These are phyloP conservation scores for Ceratobasidium sp. DNA, from an alignment of 1,284 basidiomycete genomes.

Conservation along the genomic window DNA sequence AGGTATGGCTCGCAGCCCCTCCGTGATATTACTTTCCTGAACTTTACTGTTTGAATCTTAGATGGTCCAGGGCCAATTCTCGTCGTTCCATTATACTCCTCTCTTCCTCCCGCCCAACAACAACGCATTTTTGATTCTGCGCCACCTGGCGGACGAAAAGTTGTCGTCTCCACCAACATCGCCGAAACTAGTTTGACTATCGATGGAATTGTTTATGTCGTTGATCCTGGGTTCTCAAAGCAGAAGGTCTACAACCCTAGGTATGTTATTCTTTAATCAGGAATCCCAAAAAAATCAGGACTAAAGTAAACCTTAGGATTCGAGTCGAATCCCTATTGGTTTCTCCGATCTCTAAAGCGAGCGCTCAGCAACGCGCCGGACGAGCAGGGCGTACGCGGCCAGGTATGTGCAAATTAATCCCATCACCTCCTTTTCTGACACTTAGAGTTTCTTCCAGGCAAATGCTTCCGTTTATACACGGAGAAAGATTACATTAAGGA, in stretches of 20 bases:
- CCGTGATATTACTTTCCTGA: too few species aligned
- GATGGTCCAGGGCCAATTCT: slow-evolving; percentile 83
- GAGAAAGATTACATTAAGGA: slow-evolving; percentile 97
- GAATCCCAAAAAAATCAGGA: neutral
- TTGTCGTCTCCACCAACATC: slow-evolving; percentile 96
- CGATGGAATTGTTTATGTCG: slow-evolving; percentile 98
- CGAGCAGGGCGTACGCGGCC: slow-evolving; percentile 95
- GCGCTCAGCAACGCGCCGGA: slow-evolving; percentile 94
- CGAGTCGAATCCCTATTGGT: slow-evolving; percentile 95
- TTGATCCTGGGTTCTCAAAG: slow-evolving; percentile 95
- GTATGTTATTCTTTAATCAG: neutral
- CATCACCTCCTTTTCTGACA: neutral
- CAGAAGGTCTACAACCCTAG: slow-evolving; percentile 95
- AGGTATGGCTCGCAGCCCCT: neutral
- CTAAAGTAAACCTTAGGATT: slow-evolving; percentile 68
- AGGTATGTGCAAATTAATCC: neutral
- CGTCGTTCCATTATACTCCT: slow-evolving; percentile 93
- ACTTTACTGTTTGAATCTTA: too few species aligned
- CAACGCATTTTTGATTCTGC: slow-evolving; percentile 94
- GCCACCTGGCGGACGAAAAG: slow-evolving; percentile 90
- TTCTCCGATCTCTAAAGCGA: slow-evolving; percentile 95
- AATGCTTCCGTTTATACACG: slow-evolving; percentile 97
- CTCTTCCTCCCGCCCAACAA: slow-evolving; percentile 90
- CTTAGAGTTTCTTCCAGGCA: slow-evolving; percentile 59
- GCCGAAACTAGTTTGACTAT: slow-evolving; percentile 98